Conservation (phyloP, 495 filamentous ascomycete species). For the Penicillium coffeae region DNA sequence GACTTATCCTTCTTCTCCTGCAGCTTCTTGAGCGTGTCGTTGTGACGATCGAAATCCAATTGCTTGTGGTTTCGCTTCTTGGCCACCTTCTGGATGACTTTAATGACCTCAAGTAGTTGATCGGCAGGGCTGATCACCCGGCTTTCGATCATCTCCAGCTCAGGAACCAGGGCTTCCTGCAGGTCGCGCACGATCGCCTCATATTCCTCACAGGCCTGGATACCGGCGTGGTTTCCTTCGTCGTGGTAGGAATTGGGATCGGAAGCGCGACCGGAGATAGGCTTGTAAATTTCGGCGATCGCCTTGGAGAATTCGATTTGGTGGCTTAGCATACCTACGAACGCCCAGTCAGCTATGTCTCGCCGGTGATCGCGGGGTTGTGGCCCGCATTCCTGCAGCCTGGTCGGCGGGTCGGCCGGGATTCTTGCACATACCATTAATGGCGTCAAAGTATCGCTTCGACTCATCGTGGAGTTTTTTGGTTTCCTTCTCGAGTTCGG, state of each 20-base stretch:
- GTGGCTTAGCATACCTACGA: constrained; percentile 82
- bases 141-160: constrained; percentile 96
- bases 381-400: background rate
- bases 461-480: constrained; percentile 95
- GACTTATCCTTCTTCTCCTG: constrained; percentile 97
- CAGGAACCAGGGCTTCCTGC: constrained; percentile 80
- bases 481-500: constrained; percentile 92
- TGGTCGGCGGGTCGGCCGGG: background rate
- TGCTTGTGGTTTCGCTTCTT: constrained; percentile 96
- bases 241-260: constrained; percentile 78
- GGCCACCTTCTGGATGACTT: constrained; percentile 84
- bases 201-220: constrained; percentile 94
- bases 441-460: constrained; percentile 91
- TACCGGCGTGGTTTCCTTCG: constrained; percentile 91
- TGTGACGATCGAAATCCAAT: constrained; percentile 89
- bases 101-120: constrained; percentile 91
- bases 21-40: constrained; percentile 80
- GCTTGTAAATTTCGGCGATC: constrained; percentile 94
- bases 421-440: constrained; percentile 63
- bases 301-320: constrained; percentile 98
- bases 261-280: constrained; percentile 91
- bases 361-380: background rate
- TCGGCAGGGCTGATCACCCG: constrained; percentile 91
- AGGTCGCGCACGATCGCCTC: constrained; percentile 87
- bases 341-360: background rate